Conservation (phyloP, 768 basidiomycete genomes). For the Auricularia cornea region DNA sequence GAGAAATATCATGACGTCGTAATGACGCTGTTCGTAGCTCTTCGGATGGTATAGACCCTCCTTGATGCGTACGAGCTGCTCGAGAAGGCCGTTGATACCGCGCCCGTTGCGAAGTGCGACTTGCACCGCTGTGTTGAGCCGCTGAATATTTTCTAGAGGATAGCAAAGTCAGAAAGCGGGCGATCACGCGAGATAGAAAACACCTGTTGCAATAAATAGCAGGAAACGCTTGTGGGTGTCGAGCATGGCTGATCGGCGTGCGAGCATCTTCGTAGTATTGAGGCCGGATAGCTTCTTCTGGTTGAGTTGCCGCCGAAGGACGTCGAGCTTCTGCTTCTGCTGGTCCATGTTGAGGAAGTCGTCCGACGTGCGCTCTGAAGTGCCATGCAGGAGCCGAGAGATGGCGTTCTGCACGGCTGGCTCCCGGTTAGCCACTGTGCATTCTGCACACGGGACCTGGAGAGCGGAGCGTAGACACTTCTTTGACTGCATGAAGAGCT, state of each 20-base stretch:
- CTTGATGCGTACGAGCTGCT: not conserved
- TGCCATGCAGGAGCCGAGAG: no score
- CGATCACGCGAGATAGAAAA: no score
- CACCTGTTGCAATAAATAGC: not conserved
- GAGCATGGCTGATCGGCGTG: not conserved
- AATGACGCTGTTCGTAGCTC: not conserved
- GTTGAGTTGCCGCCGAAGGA: not conserved
- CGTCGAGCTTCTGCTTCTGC: not conserved
- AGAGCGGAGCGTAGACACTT: not conserved
- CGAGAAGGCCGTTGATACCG: not conserved
- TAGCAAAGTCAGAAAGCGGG: no score
- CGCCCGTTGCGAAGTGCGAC: not conserved
- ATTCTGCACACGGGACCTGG: not conserved
- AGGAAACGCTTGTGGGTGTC: not conserved
- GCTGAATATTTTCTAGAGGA: not conserved
- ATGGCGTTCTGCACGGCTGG: not conserved
- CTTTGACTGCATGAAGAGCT: not conserved
- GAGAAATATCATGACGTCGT: not conserved
- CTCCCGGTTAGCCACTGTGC: not conserved
- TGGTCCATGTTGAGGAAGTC: not conserved
- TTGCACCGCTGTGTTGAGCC: not conserved
- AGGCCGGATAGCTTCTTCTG: not conserved
- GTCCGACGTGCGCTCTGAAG: not conserved
- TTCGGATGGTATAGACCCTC: not conserved
- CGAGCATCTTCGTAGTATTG: not conserved